Base-by-base conservation (phyloP, 177 flowering plant genomes). In the Tripterygium wilfordii region DNA sequence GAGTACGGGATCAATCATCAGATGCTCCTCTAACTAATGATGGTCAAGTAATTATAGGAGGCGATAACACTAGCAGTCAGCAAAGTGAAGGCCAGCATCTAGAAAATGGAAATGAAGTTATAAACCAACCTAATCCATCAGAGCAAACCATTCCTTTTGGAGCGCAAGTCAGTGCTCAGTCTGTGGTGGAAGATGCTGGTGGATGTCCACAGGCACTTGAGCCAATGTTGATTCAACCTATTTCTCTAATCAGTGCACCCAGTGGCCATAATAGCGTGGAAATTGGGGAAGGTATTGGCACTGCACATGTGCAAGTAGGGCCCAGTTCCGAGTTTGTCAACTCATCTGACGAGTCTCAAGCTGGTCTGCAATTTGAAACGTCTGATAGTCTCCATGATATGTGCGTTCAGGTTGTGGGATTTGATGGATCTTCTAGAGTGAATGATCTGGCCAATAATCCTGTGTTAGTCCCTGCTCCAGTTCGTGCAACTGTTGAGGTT, bases 231-330 rank as follows among this genome's bases (percentile, higher is more conserved):
- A 51, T 59, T 17, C 75, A 66, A 38, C 60, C 64, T 7, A 49
- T 48, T 56, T 55, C 63, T 26, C 24, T 55, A 44, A 57, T 68
- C 33, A 50, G 30, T 46, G 31, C 48, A 20, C 45, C 53, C 30
- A 58, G 64, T 71, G 75, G 42, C 29, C 57, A 48, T 54, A 83
- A 65, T 50, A 59, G 28, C 61, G 80, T 79, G 85, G 89, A 81
- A 48, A 63, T 66, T 55, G 82, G 70, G 14, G 82, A 74, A 26
- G 74, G 62, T 28, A 59, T 64, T 65, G 67, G 49, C 9, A 35
- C 53, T 53, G 36, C 53, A 16, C 31, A 25, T 66, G 70, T 49
- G 40, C 58, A 43, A 49, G 49, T 64, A 29, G 75, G 58, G 57
- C 29, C 57, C 25, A 36, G 54, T 10, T 63, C 65, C 8, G 83